Evolutionary conservation across 2,329 filamentous ascomycete genomes (phyloP), one percentile per base, ranked within the genome.

Genomic region (Nothopassalora personata): DNA sequence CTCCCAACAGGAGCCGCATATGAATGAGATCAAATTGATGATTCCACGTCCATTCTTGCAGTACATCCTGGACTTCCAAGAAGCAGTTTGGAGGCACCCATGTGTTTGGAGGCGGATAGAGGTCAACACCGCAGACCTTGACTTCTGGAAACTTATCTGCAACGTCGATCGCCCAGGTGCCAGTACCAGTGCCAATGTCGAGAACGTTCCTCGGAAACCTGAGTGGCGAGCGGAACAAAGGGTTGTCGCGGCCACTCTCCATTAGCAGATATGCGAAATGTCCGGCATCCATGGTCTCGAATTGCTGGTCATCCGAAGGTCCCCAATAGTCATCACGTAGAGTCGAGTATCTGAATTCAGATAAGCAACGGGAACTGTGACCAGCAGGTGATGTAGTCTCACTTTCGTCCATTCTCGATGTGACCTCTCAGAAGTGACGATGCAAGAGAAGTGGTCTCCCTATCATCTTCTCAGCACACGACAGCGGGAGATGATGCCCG

Each of bases 141-240:
- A 31, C 53, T 10, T 70, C 52, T 4, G 58, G 61, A 55, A 64
- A 64, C 54, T 61, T 54, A 65, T 67, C 65, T 68, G 76, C 77
- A 60, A 77, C 75, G 27, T 64, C 62, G 30, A 64, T 60, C 9
- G 62, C 59, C 60, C 53, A 61, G 28, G 60, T 64, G 7, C 62
- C 73, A 13, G 75, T 78, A 7, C 77, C 78, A 1, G 77, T 80
- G 10, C 78, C 79, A 28, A 80, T 66, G 64, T 80, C 79, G 23
- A 81, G 72, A 11, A 80, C 74, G 19, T 73, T 71, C 28, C 72
- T 58, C 10, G 56, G 51, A 15, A 11, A 36, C 19, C 50, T 28
- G 18, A 77, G 66, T 1, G 79, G 77, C 1, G 75, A 75, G 13
- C 54, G 65, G 53, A 54, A 61, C 19, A 52, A 58, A 31, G 63